These are phyloP conservation scores for Anethum foeniculum DNA, from an alignment of 140 eudicot genomes.

Conservation along the genomic window DNA sequence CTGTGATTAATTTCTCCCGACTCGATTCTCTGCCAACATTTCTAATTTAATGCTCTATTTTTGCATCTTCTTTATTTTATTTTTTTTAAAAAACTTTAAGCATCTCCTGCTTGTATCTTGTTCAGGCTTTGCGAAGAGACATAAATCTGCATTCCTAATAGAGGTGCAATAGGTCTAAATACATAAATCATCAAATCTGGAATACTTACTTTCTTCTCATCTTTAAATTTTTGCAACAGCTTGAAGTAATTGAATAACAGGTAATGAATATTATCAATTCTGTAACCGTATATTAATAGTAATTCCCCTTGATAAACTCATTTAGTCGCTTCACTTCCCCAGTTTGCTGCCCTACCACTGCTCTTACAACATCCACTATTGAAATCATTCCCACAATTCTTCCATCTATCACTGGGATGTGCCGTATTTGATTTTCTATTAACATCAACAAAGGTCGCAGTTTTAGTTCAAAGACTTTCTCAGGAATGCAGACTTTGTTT, in stretches of 20 bases:
- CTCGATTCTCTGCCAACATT: neutral
- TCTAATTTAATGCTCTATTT: neutral
- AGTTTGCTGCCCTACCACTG: slow-evolving; percentile 84
- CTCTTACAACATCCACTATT: slow-evolving; percentile 63
- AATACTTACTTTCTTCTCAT: neutral
- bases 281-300: slow-evolving; percentile 27
- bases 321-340: slow-evolving; percentile 62
- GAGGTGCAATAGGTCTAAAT: neutral
- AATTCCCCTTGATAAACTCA: slow-evolving; percentile 69
- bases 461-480: neutral
- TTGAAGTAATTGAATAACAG: neutral
- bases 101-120: neutral
- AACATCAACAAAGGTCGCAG: slow-evolving; percentile 12
- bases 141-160: neutral
- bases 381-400: slow-evolving; percentile 87
- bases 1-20: neutral
- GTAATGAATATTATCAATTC: neutral
- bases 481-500: neutral
- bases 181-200: neutral
- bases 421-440: slow-evolving; percentile 77
- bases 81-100: neutral
- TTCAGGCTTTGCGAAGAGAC: neutral
- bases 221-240: neutral
- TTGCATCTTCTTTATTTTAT: neutral
- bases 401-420: slow-evolving; percentile 76